Evolutionary conservation across 208 protist species (phyloP).

Genomic region (Trypanosoma boissoni): DNA sequence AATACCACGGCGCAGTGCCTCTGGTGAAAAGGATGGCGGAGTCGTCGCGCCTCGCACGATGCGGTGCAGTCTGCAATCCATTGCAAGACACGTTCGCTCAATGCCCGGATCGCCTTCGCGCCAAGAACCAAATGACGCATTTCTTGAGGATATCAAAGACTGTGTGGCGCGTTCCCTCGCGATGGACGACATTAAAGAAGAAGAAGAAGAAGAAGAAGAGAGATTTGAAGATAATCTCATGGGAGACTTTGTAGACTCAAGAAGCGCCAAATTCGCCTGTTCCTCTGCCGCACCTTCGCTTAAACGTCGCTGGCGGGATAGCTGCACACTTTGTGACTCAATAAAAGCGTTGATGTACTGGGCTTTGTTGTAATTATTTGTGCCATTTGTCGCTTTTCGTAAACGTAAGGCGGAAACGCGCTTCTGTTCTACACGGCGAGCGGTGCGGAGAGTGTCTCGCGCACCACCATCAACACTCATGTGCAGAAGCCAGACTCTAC

Average conservation of each 20-base stretch:
- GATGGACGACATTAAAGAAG: neutral
- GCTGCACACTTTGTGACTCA: slow-evolving; percentile 43
- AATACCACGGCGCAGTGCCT: slow-evolving; percentile 9
- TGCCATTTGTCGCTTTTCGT: slow-evolving; percentile 6
- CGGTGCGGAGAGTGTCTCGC: slow-evolving; percentile 16
- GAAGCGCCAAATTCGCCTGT: neutral
- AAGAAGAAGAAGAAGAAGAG: slow-evolving; percentile 2
- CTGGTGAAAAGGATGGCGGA: slow-evolving; percentile 21
- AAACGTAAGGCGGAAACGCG: neutral
- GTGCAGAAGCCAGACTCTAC: neutral
- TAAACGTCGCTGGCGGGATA: slow-evolving; percentile 10
- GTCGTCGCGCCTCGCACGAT: slow-evolving; percentile 30
- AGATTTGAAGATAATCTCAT: neutral
- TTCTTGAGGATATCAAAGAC: no score
- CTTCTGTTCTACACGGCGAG: slow-evolving; percentile 12
- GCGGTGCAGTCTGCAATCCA: slow-evolving; percentile 27
- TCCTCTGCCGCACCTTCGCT: slow-evolving; percentile 5
- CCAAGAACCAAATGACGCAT: slow-evolving; percentile 21
- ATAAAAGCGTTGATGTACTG: slow-evolving; percentile 75
- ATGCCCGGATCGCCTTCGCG: slow-evolving; percentile 12
- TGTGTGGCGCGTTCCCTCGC: neutral
- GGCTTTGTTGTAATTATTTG: slow-evolving; percentile 50
- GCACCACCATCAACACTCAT: neutral
- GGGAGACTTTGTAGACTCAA: slow-evolving; percentile 1
- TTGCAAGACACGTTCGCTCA: slow-evolving; percentile 13